A percentile compares a stretch with the other conserved stretches of the same genome.
Evolutionary conservation across 495 filamentous ascomycete species (phyloP).

Genomic region (Physcia stellaris): DNA sequence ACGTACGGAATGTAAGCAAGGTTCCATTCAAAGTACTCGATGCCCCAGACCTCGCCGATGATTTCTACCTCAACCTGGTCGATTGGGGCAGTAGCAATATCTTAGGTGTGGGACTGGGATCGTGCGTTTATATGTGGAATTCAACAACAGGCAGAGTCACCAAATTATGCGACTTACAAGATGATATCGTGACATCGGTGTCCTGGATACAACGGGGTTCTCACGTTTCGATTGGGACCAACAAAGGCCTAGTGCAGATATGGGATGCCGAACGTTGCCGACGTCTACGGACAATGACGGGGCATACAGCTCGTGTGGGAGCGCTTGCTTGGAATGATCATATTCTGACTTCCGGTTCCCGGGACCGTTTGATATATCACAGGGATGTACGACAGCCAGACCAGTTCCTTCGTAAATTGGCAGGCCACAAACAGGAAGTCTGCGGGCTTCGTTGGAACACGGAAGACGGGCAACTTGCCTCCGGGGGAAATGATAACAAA

Average conservation of each 20-base stretch:
- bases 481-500: slow-evolving; percentile 96
- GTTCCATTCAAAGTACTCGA: slow-evolving; percentile 96
- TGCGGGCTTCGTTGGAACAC: slow-evolving; percentile 97
- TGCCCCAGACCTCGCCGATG: slow-evolving; percentile 88
- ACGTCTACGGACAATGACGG: slow-evolving; percentile 86
- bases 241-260: slow-evolving; percentile 87
- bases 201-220: slow-evolving; percentile 95
- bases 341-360: slow-evolving; percentile 87
- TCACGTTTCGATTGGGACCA: slow-evolving; percentile 86
- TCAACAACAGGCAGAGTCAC: slow-evolving; percentile 73
- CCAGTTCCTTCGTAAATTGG: slow-evolving; percentile 69
- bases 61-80: slow-evolving; percentile 94
- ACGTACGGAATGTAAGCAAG: slow-evolving; percentile 80
- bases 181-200: slow-evolving; percentile 91
- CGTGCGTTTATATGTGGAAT: slow-evolving; percentile 98
- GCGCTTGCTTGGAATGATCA: slow-evolving; percentile 96
- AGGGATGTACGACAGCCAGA: slow-evolving; percentile 90
- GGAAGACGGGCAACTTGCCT: slow-evolving; percentile 88
- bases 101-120: slow-evolving; percentile 79
- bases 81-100: slow-evolving; percentile 97
- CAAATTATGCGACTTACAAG: slow-evolving; percentile 82
- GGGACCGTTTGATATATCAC: slow-evolving; percentile 86
- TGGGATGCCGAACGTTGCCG: slow-evolving; percentile 86
- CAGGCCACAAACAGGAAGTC: slow-evolving; percentile 97
- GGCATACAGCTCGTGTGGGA: slow-evolving; percentile 81